A percentile compares a stretch with the other conserved stretches of the same genome.
Evolutionary conservation across 1,284 basidiomycete species (phyloP).

Genomic region (Trametes sp.): DNA sequence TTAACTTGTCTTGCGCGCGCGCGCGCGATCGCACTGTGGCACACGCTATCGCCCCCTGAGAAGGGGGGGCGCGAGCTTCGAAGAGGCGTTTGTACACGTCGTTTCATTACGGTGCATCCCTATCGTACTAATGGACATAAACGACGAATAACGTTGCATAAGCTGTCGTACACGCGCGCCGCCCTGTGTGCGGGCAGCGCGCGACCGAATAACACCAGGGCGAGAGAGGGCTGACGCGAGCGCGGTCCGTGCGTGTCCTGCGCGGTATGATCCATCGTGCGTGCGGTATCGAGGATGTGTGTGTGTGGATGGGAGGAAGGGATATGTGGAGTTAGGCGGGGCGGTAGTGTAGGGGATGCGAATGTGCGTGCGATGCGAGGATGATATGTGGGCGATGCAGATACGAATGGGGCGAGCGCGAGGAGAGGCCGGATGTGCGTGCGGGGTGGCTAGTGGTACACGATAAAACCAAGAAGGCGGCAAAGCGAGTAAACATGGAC

Average conservation of each 20-base stretch:
- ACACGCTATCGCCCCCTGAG: no score
- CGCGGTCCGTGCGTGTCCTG: constrained; percentile 10
- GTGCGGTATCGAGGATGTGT: constrained; percentile 3
- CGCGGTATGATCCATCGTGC: constrained; percentile 19
- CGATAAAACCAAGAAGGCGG: constrained; percentile 5
- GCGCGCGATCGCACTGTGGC: no score
- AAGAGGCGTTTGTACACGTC: background rate
- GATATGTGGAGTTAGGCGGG: constrained; percentile 2
- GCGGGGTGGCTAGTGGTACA: constrained; percentile 15
- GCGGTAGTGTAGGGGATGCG: constrained; percentile 8
- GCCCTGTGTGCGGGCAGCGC: background rate
- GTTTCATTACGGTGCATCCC: background rate
- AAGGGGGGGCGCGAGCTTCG: no score
- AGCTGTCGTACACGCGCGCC: constrained; percentile 4
- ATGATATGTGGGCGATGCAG: constrained; percentile 2
- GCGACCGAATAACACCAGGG: constrained; percentile 14
- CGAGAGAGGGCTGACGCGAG: background rate
- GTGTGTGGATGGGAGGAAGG: background rate
- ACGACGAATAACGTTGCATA: constrained; percentile 2
- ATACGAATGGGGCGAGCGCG: constrained; percentile 1
- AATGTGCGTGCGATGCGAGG: constrained; percentile 1
- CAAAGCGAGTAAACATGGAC: constrained; percentile 22
- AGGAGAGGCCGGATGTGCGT: constrained; percentile 4
- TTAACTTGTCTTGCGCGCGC: no score
- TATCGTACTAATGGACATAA: constrained; percentile 11